Conservation (phyloP, 768 basidiomycete genomes). For the Pseudohyphozyma bogoriensis region DNA sequence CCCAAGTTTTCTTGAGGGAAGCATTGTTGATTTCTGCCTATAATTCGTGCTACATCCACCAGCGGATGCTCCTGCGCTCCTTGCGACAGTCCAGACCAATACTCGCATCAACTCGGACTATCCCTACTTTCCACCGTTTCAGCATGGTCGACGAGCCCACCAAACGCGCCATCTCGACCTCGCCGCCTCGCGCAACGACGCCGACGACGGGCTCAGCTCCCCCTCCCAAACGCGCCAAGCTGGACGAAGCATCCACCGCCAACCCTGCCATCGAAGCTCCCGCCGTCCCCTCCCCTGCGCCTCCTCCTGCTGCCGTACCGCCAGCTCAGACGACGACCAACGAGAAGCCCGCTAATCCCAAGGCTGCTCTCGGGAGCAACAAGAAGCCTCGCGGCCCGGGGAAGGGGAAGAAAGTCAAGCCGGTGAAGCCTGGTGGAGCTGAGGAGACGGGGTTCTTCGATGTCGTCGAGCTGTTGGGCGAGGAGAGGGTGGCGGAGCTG, state of each 20-base stretch:
- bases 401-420: conserved; percentile 10
- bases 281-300: neutral
- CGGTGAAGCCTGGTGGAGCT: conserved; percentile 25
- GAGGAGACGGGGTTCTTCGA: conserved; percentile 50
- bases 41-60: too few relatives aligned
- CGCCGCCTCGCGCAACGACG: neutral
- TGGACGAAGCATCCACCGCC: neutral
- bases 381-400: neutral
- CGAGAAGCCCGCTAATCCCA: neutral
- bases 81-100: too few relatives aligned
- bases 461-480: conserved; percentile 56
- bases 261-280: too few relatives aligned
- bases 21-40: too few relatives aligned
- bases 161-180: neutral
- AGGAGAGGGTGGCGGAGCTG: conserved; percentile 45
- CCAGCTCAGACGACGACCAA: neutral
- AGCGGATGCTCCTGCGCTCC: too few relatives aligned
- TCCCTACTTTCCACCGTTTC: too few relatives aligned
- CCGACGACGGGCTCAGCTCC: neutral
- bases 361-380: neutral
- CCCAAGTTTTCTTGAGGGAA: too few relatives aligned
- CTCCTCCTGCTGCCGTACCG: neutral
- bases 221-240: neutral
- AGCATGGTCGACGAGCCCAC: too few relatives aligned
- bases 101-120: too few relatives aligned